Evolutionary conservation across 2,329 filamentous ascomycete species (phyloP), one percentile per base, ranked within the genome.

Genomic region (Fonsecaea monophora): DNA sequence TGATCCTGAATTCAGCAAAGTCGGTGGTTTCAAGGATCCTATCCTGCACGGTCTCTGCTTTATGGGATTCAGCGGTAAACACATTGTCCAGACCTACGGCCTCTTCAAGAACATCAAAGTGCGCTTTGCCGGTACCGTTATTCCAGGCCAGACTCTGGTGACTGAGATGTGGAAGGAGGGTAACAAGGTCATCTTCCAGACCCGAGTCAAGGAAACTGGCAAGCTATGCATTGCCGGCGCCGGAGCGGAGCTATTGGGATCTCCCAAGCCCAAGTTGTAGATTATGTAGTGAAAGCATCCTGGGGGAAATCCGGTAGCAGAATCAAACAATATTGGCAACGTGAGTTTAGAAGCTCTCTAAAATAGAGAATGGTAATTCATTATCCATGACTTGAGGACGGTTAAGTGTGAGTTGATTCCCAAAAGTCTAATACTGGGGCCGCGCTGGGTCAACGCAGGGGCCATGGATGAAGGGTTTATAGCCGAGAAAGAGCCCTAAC

Each of bases 11-110:
- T 98, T 99, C 80, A 92, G 92, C 82, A 95, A 95, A 83, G 89
- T 96, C 74, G 95, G 94, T 67, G 95, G 95, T 67, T 99, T 99
- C 88, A 91, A 95, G 82, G 87, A 84, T 34, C 95, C 95, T 12
- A 99, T 99, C 77, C 84, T 99, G 62, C 95, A 99, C 83, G 95
- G 95, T n/a, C 87, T 99, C 42, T 97, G 93, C 86, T 95, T 89
- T 37, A 55, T 99, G 75, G 95, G 95, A 73, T 88, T 98, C 72
- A 90, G 92, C 15, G 92, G 90, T 71, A 97, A 97, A 85, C 93
- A 94, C 67, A 88, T 99, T 45, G 90, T 94, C 78, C 87, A 92
- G 80, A 90, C 85, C 70, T 98, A 89, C 75, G 95, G 95, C 3
- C 81, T 86, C 55, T 93, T 91, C 82, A 92, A 91, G 85, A 96